Base-by-base conservation (phyloP, 805 yeast genomes). In the Pichia occidentalis region DNA sequence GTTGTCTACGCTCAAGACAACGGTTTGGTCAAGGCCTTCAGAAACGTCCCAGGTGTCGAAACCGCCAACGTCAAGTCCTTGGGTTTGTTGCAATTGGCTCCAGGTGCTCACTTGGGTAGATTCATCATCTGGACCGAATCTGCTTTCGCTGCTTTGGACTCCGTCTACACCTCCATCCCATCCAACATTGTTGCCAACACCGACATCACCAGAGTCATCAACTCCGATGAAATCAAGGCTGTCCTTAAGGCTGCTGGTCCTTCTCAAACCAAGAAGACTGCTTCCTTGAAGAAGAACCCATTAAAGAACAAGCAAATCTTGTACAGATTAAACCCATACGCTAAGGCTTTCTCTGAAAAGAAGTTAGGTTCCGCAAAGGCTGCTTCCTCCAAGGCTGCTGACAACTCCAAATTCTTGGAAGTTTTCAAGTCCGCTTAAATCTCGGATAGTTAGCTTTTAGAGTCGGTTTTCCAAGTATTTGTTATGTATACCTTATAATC, bases 61-160 rank as follows among this genome's bases (percentile, higher is more conserved):
- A 80, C 95, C 64, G 80, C 90, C 61, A 75, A 80, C 68, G 98
- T 92, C 60, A 74, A 82, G 61, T 75, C 88, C 65, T 79, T 92
- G 64, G 92, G 92, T 75, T 77, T 92, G 62, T 82, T 92, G 68
- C 97, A 90, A 78, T 84, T 92, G 65, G 98, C 98, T 61, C 98
- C 98, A 71, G 98, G 98, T 83, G 95, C 97, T 67, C 98, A 92
- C 80, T 77, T 92, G 64, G 98, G 98, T 77, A 88, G 98, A 81
- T 92, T 92, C 65, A 83, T 92, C 65, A 86, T 92, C 86, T 92
- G 98, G 98, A 88, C 98, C 65, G 95, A 88, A 77, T 75, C 86
- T 67, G 99, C 99, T 67, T 87, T 92, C 70, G 83, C 88, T 67
- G 79, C 88, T 63, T 80, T 92, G 65, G 99, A 92, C 79, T 75